These are phyloP conservation scores for Penicillium nordicum DNA, from an alignment of 2,329 filamentous ascomycete species.

Conservation along the genomic window DNA sequence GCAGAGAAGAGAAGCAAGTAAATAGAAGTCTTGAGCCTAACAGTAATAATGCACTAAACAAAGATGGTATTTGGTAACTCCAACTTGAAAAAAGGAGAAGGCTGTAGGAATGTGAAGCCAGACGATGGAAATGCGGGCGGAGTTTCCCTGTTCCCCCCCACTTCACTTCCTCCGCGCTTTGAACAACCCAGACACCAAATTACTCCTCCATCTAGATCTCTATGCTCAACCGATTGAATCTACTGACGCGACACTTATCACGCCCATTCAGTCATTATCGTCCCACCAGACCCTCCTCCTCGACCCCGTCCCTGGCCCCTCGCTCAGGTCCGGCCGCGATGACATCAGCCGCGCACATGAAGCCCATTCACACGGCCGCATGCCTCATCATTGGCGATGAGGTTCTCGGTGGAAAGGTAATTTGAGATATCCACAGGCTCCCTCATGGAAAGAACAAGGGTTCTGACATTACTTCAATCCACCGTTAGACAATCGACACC, in stretches of 20 bases:
- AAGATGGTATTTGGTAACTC: neutral
- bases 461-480: neutral
- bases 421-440: conserved; percentile 16
- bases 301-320: conserved; percentile 24
- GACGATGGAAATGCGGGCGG: conserved; percentile 20
- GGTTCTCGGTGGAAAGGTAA: conserved; percentile 87
- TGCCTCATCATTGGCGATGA: conserved; percentile 97
- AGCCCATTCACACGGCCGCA: conserved; percentile 81
- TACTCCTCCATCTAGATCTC: conserved; percentile 10
- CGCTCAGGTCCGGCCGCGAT: conserved; percentile 30
- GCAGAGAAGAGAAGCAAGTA: neutral
- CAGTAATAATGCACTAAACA: neutral
- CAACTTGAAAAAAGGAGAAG: neutral
- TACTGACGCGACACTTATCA: conserved; percentile 69
- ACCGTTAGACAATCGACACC: conserved; percentile 58
- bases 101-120: conserved; percentile 9
- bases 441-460: neutral
- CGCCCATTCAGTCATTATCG: conserved; percentile 55
- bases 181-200: conserved; percentile 4
- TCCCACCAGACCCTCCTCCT: conserved; percentile 47
- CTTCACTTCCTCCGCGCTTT: conserved; percentile 14
- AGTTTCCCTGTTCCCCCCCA: conserved; percentile 11
- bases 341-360: conserved; percentile 44
- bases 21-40: neutral
- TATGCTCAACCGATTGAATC: conserved; percentile 76